Evolutionary conservation across 1,139 yeast genomes (phyloP), one percentile per base, ranked within the genome.

Genomic region (Kodamaea anthophila): DNA sequence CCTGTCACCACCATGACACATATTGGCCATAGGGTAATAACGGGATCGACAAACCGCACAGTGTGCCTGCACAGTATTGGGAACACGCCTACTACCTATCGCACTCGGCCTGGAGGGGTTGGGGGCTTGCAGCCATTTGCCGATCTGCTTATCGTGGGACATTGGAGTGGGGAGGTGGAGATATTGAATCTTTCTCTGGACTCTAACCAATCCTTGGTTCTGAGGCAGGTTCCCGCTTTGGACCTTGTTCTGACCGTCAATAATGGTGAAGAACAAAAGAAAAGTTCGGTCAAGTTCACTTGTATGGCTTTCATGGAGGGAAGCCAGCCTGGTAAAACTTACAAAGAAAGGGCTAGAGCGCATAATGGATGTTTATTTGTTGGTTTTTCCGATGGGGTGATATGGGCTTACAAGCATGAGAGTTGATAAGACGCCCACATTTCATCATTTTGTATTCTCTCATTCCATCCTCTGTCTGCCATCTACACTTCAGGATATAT

Each of bases 1-100:
- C 81, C 82, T 1, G 56, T 75, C 0, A 51, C 74, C 0, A 56
- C 70, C 0, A 30, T 71, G 19, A 52, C 47, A 2, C 43, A 43
- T 21, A 47, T 46, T 13, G 10, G 29, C 0, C 30, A 44, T 13
- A 25, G 34, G 1, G 40, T 70, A 1, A 36, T 69, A 2, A 57
- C 69, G 2, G 71, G 77, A 0, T 71, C 80, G 18, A 49, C 70
- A 0, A 49, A 52, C 22, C 60, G 64, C 21, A 49, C 47, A 25
- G 28, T 69, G 1, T 33, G 49, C 2, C 28, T 57, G 3, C 68
- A 62, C 39, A 41, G 47, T 6, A 29, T 37, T 12, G 12, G 22
- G n/a, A 13, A 26, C 12, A 27, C 26, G 10, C 14, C 25, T 22
- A n/a, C 21, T 13, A 12, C 18, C 13, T 5, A 26, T 18, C 15